A percentile compares a stretch with the other conserved stretches of the same genome.
Conservation (phyloP, 1,284 basidiomycete species). For the Pseudozyma hubeiensis region DNA sequence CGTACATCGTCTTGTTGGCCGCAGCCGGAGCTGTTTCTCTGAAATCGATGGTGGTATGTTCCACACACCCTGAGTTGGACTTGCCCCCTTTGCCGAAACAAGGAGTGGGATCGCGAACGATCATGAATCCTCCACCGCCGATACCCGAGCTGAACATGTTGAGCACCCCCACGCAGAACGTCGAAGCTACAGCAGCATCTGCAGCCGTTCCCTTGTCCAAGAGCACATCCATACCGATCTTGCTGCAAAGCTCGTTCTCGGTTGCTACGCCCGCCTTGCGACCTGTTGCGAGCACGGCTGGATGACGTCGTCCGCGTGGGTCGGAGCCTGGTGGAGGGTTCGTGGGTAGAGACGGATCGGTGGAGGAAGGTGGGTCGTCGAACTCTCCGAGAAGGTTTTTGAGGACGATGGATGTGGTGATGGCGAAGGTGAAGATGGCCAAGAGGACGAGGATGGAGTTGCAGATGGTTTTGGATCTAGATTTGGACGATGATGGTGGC, state of each 20-base stretch:
- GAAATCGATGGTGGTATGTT: conserved; percentile 70
- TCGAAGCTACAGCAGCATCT: conserved; percentile 81
- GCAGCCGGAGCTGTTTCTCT: conserved; percentile 70
- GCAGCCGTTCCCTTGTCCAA: conserved; percentile 86
- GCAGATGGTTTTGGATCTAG: conserved; percentile 15
- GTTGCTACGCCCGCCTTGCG: conserved; percentile 54
- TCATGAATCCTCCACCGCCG: conserved; percentile 68
- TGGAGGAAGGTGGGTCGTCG: conserved; percentile 8
- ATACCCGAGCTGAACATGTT: conserved; percentile 70
- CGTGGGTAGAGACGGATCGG: neutral
- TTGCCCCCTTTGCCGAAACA: conserved; percentile 70
- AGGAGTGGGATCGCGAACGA: conserved; percentile 70
- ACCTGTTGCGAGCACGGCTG: conserved; percentile 45
- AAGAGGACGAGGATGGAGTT: conserved; percentile 46
- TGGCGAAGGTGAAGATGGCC: conserved; percentile 37
- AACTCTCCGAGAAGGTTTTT: conserved; percentile 42
- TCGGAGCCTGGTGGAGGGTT: conserved; percentile 9
- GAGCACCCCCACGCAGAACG: conserved; percentile 70
- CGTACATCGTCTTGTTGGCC: conserved; percentile 69
- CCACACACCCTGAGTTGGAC: conserved; percentile 22
- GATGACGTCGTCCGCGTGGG: conserved; percentile 40
- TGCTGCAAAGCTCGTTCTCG: conserved; percentile 51
- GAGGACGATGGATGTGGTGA: conserved; percentile 39
- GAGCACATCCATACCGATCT: conserved; percentile 61
- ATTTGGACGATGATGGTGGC: conserved; percentile 2